Percentiles rank a stretch among this genome's conserved stretches.
phyloP scores from a whole-genome alignment of 1,139 yeast genomes.

The Zhuliangozyma blackwelliae region DNA sequence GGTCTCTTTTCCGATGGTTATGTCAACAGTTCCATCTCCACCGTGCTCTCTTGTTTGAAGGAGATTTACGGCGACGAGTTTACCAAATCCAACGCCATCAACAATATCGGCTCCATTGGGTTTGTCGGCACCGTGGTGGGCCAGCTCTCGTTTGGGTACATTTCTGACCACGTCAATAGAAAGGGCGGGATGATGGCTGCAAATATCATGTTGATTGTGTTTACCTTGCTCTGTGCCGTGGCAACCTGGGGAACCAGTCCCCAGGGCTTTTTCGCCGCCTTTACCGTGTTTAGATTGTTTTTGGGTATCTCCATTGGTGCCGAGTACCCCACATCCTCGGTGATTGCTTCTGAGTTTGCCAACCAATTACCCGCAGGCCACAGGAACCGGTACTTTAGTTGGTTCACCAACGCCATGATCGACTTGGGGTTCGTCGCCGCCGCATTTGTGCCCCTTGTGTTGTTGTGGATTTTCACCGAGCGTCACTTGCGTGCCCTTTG shows the following conservation, averaged over 20 bases:
- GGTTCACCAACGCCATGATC: constrained; percentile 87
- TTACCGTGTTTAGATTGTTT: constrained; percentile 80
- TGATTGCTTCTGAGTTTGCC: constrained; percentile 90
- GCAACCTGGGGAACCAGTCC: constrained; percentile 73
- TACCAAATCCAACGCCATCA: constrained; percentile 59
- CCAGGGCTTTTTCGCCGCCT: constrained; percentile 72
- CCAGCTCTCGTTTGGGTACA: constrained; percentile 70
- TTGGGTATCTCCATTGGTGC: constrained; percentile 83
- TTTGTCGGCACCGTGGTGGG: constrained; percentile 90
- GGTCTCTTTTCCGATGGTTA: constrained; percentile 90
- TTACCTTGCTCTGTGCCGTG: constrained; percentile 74
- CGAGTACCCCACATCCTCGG: constrained; percentile 90
- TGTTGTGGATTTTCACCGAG: constrained; percentile 74
- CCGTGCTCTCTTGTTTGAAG: constrained; percentile 68
- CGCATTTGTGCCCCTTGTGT: constrained; percentile 80
- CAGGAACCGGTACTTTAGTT: constrained; percentile 82
- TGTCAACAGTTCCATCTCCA: constrained; percentile 75
- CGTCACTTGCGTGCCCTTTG: constrained; percentile 76
- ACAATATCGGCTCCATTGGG: constrained; percentile 78
- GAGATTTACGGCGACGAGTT: constrained; percentile 61
- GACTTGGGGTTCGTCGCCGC: constrained; percentile 81
- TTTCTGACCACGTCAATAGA: constrained; percentile 75
- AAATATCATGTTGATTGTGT: constrained; percentile 63
- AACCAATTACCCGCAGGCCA: constrained; percentile 70
- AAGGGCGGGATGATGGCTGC: constrained; percentile 77